These are phyloP conservation scores for Amanita subjunquillea DNA, from an alignment of 768 basidiomycete species.

Conservation along the genomic window DNA sequence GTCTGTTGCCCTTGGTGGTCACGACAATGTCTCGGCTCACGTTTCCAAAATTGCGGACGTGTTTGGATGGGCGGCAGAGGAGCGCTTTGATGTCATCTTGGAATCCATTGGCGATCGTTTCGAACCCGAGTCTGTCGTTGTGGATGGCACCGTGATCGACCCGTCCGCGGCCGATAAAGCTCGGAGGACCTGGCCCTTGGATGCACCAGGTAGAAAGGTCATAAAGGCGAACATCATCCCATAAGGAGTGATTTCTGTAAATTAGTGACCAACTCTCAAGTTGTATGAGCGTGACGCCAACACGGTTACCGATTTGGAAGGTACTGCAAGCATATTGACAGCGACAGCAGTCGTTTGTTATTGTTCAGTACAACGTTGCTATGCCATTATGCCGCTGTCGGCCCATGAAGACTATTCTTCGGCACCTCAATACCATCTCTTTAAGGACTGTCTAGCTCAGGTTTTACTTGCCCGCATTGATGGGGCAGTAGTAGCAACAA, in stretches of 20 bases:
- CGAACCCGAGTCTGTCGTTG: not conserved
- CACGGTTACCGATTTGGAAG: no score
- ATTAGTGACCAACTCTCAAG: not conserved
- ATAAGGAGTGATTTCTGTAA: not conserved
- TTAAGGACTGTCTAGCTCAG: slow-evolving; percentile 37
- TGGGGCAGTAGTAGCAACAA: slow-evolving; percentile 7
- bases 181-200: not conserved
- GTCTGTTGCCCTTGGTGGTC: not conserved
- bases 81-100: not conserved
- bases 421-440: slow-evolving; percentile 17
- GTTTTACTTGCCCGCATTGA: slow-evolving; percentile 23
- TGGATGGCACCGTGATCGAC: not conserved
- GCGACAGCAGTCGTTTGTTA: no score
- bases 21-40: not conserved
- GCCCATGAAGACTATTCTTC: not conserved
- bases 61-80: not conserved
- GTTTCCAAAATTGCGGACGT: not conserved
- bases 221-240: not conserved
- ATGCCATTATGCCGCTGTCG: not conserved
- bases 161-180: not conserved
- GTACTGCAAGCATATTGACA: no score
- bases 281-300: no score
- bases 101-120: not conserved
- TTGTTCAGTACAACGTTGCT: not conserved
- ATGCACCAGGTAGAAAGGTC: not conserved